Percentiles rank a stretch among this genome's conserved stretches.
Evolutionary conservation across 257 asterid genomes (phyloP).

Genomic region (Solanum etuberosum): DNA sequence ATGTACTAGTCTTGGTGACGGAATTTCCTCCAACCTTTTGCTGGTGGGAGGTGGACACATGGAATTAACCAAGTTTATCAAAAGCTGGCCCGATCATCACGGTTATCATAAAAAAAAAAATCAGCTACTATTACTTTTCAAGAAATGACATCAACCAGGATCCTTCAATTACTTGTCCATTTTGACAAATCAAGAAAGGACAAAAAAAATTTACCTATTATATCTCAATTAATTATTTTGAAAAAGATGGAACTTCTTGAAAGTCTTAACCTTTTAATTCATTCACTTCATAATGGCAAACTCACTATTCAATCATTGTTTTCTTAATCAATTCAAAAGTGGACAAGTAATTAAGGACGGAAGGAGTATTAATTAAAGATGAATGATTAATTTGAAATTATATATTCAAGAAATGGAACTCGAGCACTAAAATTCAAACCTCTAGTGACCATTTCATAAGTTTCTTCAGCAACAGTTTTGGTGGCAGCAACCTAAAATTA

Average conservation of each 20-base stretch:
- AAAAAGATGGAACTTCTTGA: too few relatives aligned
- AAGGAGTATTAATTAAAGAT: too few relatives aligned
- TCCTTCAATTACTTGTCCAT: not conserved
- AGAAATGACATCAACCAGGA: not conserved
- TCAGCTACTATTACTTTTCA: not conserved
- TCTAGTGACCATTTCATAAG: conserved; percentile 36
- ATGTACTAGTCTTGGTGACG: not conserved
- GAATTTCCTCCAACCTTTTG: not conserved
- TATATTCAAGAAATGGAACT: not conserved
- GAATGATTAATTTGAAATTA: not conserved
- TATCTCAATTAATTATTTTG: too few relatives aligned
- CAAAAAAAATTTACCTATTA: too few relatives aligned
- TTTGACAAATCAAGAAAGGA: too few relatives aligned
- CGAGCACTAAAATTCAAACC: conserved; percentile 19
- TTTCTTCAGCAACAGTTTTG: conserved; percentile 66
- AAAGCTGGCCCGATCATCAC: not conserved
- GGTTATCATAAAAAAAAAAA: not conserved
- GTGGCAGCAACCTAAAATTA: conserved; percentile 54
- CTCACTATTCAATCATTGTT: too few relatives aligned
- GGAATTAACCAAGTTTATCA: not conserved
- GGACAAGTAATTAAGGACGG: not conserved
- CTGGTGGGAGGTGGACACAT: not conserved
- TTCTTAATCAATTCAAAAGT: not conserved
- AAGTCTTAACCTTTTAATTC: too few relatives aligned
- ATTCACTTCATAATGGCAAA: not conserved